phyloP scores from a whole-genome alignment of 768 basidiomycete species.

The Trametes meyenii region DNA sequence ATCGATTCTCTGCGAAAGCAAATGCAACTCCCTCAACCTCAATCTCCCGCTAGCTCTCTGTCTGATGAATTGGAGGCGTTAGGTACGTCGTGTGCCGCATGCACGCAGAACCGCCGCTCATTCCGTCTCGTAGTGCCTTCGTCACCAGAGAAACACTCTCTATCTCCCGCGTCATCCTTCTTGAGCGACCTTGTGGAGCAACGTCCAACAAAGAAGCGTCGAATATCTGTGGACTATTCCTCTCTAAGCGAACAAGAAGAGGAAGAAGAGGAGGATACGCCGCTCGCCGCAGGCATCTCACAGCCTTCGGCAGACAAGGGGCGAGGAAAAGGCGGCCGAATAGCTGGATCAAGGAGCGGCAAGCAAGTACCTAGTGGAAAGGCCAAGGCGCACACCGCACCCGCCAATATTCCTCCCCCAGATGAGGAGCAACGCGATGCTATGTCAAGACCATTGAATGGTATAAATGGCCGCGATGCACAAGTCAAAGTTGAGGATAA shows the following conservation, averaged over 20 bases:
- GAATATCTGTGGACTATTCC: slow-evolving; percentile 31
- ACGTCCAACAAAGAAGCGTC: slow-evolving; percentile 33
- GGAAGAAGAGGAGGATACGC: slow-evolving; percentile 28
- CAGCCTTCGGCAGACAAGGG: slow-evolving; percentile 1
- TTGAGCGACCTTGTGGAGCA: slow-evolving; percentile 30
- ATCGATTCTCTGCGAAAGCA: slow-evolving; percentile 71
- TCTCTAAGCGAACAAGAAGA: slow-evolving; percentile 32
- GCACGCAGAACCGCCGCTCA: not conserved
- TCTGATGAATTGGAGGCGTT: slow-evolving; percentile 51
- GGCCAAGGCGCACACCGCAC: slow-evolving; percentile 61
- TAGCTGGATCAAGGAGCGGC: slow-evolving; percentile 40
- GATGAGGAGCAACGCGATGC: slow-evolving; percentile 42
- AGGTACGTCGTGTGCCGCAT: slow-evolving; percentile 41
- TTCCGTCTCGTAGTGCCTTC: slow-evolving; percentile 23
- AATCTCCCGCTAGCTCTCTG: slow-evolving; percentile 50
- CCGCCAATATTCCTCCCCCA: slow-evolving; percentile 46
- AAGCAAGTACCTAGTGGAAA: slow-evolving; percentile 62
- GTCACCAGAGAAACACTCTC: slow-evolving; percentile 32
- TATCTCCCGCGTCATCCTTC: slow-evolving; percentile 38
- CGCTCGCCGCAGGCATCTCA: slow-evolving; percentile 25
- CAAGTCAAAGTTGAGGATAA: slow-evolving; percentile 76
- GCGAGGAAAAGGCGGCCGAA: slow-evolving; percentile 15
- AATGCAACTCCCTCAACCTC: slow-evolving; percentile 59
- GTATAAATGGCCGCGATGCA: slow-evolving; percentile 48
- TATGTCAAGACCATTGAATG: slow-evolving; percentile 45